Base-by-base conservation (phyloP, 2,329 filamentous ascomycete genomes). In the Ceratocystis ficicola region DNA sequence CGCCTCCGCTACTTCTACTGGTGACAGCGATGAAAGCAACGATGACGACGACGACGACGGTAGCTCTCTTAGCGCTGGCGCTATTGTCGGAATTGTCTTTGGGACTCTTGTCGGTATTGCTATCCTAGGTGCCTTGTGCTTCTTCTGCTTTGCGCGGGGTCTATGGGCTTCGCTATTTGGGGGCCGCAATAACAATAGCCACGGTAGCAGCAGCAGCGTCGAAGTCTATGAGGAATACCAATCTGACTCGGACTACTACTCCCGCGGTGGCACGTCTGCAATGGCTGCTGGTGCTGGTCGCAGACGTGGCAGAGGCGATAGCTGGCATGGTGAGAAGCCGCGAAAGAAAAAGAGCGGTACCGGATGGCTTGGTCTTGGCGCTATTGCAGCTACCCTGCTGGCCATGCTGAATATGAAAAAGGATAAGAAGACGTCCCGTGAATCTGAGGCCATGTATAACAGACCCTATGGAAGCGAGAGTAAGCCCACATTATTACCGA, bases 1-100 rank as follows among this genome's bases (percentile, higher is more conserved):
- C 77, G 67, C 74, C 77, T 69, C 77, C 55, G 76, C 77, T 17
- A 79, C 79, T 5, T 76, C 77, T 12, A 79, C 78, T 44, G 80
- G 76, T 71, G 77, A 75, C 28, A 74, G 73, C 7, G 73, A 74
- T 59, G 76, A 75, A 71, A 80, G 76, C 71, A 77, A 75, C 30
- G 74, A 73, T 6, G 73, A 74, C 57, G 76, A 74, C 70, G 77
- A 71, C 12, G 64, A 64, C 10, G 63, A 41, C 46, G 75, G 76
- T 32, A 76, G 76, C 66, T 74, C 76, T 55, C 80, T 92, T 65
- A 88, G 85, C 71, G 82, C 80, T 55, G 88, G 88, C 64, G 88
- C 87, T 68, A 92, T 92, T 71, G 88, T 89, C 17, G 88, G 88
- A 68, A 92, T 92, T 71, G 88, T 92, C 69, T 86, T 92, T 66